These are phyloP conservation scores for Scheffersomyces cryptocercus DNA, from an alignment of 1,139 yeast genomes.

Conservation along the genomic window DNA sequence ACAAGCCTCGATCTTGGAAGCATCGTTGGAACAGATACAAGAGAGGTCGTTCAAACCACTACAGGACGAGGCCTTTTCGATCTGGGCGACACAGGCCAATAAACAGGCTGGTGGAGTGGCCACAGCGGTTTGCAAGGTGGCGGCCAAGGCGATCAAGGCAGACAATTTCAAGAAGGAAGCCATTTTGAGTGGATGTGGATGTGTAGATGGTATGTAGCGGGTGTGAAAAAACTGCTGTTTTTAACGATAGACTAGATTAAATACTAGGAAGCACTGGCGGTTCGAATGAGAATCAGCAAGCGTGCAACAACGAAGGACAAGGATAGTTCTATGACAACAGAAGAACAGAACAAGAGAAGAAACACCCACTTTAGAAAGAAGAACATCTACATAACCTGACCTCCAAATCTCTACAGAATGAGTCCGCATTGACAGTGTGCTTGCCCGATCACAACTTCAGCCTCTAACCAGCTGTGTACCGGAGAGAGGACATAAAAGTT, in stretches of 20 bases:
- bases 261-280: too few relatives aligned
- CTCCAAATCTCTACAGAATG: too few relatives aligned
- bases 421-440: too few relatives aligned
- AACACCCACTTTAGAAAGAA: not conserved
- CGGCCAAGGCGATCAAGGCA: conserved; percentile 51
- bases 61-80: conserved; percentile 57
- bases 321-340: not conserved
- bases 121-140: conserved; percentile 47
- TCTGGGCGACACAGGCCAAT: conserved; percentile 81
- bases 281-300: too few relatives aligned
- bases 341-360: not conserved
- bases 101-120: conserved; percentile 91
- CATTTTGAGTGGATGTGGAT: conserved; percentile 6
- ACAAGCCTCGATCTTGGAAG: conserved; percentile 55
- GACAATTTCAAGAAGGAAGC: conserved; percentile 33
- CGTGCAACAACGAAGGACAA: not conserved
- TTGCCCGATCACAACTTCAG: not conserved
- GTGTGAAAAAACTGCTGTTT: not conserved
- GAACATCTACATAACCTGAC: not conserved
- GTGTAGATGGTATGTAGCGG: not conserved
- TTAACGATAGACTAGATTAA: not conserved
- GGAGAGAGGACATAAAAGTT: not conserved
- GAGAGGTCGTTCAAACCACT: conserved; percentile 57
- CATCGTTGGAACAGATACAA: conserved; percentile 64
- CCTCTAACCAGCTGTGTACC: not conserved